A percentile compares a stretch with the other conserved stretches of the same genome.
Evolutionary conservation across 169 alveolate genomes (phyloP).

Genomic region (Cryptosporidium felis): DNA sequence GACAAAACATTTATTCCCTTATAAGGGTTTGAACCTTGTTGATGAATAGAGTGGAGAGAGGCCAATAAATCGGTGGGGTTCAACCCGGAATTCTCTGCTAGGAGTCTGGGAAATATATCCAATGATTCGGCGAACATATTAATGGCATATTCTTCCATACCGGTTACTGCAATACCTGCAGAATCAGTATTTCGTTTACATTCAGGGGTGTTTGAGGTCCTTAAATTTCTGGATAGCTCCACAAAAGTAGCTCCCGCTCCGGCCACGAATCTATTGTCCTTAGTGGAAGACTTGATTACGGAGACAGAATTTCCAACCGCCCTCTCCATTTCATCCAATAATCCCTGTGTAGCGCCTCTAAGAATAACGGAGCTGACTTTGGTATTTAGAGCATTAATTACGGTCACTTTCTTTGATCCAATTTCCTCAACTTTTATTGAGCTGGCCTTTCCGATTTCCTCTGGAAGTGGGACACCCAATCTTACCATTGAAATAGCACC

Average conservation of each 20-base stretch:
- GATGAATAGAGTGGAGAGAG: neutral
- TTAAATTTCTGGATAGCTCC: slow-evolving; percentile 87
- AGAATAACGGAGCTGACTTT: slow-evolving; percentile 91
- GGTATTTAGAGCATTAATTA: slow-evolving; percentile 81
- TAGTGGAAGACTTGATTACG: slow-evolving; percentile 84
- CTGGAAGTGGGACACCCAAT: slow-evolving; percentile 93
- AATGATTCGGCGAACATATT: slow-evolving; percentile 97
- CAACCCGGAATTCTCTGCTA: slow-evolving; percentile 96
- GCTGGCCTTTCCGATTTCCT: slow-evolving; percentile 94
- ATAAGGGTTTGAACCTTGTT: slow-evolving; percentile 61
- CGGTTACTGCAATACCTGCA: slow-evolving; percentile 76
- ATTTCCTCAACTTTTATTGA: slow-evolving; percentile 92
- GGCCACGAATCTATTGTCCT: slow-evolving; percentile 88
- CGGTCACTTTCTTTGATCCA: slow-evolving; percentile 89
- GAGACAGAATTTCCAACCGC: slow-evolving; percentile 96
- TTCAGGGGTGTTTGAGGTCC: slow-evolving; percentile 81
- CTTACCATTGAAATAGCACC: slow-evolving; percentile 95
- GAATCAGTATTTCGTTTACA: neutral
- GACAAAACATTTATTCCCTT: slow-evolving; percentile 50
- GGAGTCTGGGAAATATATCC: slow-evolving; percentile 94
- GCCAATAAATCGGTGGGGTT: slow-evolving; percentile 84
- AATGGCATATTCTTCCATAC: slow-evolving; percentile 96
- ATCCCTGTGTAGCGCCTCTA: slow-evolving; percentile 96
- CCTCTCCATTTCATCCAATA: slow-evolving; percentile 98
- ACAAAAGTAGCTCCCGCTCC: slow-evolving; percentile 98